Conservation (phyloP, 2,329 filamentous ascomycete genomes). For the Colletotrichum orchidophilum region DNA sequence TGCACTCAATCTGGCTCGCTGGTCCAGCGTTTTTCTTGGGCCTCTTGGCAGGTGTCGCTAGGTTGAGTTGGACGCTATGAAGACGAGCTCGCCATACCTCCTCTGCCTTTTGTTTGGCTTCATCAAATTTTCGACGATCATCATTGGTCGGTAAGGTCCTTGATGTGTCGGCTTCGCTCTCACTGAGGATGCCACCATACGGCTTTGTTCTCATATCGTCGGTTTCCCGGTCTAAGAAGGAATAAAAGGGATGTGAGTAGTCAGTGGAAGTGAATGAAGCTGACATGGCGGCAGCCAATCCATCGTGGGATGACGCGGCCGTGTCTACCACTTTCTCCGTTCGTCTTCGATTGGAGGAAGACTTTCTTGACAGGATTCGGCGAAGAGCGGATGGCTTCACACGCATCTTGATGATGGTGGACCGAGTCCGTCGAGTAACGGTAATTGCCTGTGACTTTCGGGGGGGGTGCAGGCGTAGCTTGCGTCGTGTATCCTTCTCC, state of each 20-base stretch:
- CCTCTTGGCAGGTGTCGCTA: constrained; percentile 70
- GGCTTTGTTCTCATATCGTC: constrained; percentile 93
- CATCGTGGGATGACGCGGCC: constrained; percentile 38
- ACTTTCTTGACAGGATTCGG: constrained; percentile 66
- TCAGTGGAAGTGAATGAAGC: constrained; percentile 47
- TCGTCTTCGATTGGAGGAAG: constrained; percentile 62
- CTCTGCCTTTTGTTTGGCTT: constrained; percentile 89
- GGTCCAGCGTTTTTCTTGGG: constrained; percentile 82
- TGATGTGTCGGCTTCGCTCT: constrained; percentile 89
- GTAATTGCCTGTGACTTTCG: constrained; percentile 51
- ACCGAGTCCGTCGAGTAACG: constrained; percentile 39
- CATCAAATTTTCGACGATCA: constrained; percentile 88
- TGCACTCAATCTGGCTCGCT: constrained; percentile 97
- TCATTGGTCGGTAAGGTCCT: constrained; percentile 83
- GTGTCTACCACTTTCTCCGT: constrained; percentile 44
- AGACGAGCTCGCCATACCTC: constrained; percentile 84
- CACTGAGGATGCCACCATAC: constrained; percentile 91
- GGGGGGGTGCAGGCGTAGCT: constrained; percentile 63
- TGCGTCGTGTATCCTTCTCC: constrained; percentile 59
- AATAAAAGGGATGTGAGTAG: constrained; percentile 84
- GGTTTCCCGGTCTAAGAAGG: constrained; percentile 87
- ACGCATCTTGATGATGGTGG: constrained; percentile 66
- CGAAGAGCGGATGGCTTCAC: constrained; percentile 67
- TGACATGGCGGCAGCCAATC: constrained; percentile 29
- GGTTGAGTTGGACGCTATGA: constrained; percentile 68